A percentile compares a stretch with the other conserved stretches of the same genome.
Conservation (phyloP, 495 filamentous ascomycete species). For the Astrocystis sublimbata region DNA sequence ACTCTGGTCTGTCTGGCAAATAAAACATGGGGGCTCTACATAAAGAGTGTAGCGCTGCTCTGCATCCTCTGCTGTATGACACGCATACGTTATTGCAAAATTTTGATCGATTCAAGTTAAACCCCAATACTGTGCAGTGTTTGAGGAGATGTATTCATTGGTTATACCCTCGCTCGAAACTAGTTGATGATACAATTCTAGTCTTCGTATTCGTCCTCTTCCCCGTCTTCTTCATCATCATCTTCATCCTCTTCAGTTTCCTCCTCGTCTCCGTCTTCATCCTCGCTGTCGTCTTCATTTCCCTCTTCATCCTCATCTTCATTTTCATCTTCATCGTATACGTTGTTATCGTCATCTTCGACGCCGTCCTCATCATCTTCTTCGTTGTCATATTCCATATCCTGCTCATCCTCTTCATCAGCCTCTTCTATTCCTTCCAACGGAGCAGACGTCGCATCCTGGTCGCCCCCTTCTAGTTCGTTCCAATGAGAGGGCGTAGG, state of each 20-base stretch:
- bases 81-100: too few relatives aligned
- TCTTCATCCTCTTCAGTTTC: constrained; percentile 23
- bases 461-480: constrained; percentile 25
- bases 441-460: background rate
- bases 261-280: constrained; percentile 21
- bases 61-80: background rate
- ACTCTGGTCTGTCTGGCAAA: background rate
- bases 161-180: too few relatives aligned
- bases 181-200: too few relatives aligned
- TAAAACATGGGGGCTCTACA: background rate
- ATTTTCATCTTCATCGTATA: constrained; percentile 21
- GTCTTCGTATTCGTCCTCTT: too few relatives aligned
- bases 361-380: constrained; percentile 17
- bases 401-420: constrained; percentile 17
- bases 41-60: background rate
- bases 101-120: background rate
- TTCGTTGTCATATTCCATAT: constrained; percentile 9
- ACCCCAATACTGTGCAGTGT: too few relatives aligned
- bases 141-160: background rate
- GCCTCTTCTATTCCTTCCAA: constrained; percentile 13
- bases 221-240: too few relatives aligned
- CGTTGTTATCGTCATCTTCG: constrained; percentile 13
- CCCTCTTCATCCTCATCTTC: constrained; percentile 5
- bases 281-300: constrained; percentile 19
- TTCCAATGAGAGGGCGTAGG: constrained; percentile 35